Base-by-base conservation (phyloP, 352 stramenopile species). In the Pythium aristosporum region DNA sequence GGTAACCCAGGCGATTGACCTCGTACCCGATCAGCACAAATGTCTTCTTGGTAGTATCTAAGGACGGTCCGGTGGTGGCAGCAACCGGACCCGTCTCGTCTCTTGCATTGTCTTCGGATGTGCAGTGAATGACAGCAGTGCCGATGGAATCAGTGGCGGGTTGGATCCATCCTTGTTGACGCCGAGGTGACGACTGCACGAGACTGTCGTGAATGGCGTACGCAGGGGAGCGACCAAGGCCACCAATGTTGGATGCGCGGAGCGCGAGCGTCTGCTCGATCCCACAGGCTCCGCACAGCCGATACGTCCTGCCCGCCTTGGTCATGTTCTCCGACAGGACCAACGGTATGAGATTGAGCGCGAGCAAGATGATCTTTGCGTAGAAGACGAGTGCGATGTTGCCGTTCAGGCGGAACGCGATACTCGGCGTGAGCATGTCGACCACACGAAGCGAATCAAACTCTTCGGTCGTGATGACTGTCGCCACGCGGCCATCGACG, bases 381-480 rank as follows among this genome's bases (percentile, higher is more conserved):
- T 57, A 43, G 21, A 75, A 65, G 6, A 81, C 49, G 2, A 58
- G 9, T 0, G 47, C 6, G 0, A 79, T 51, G 12, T 71, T 76
- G 3, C 74, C 74, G 52, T 77, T 73, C 53, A 79, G 65, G 0
- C 71, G 68, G 16, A 76, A 53, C 5, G 74, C 65, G 12, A 68
- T 16, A 32, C 68, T 55, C 0, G 63, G 48, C 1, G 39, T 65
- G 21, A 81, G 72, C 10, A 75, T 65, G 25, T 79, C 60, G 0
- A 42, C 3, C 1, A 74, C 39, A 0, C 49, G 32, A 1, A 77
- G 13, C 5, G 42, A 43, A 3, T 72, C 56, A 1, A 81, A 57
- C 32, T 77, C 69, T 20, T 65, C 59, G 9, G 74, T 73, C 23
- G 63, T 69, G 11, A 81, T 32, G 0, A 69, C 11, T 0, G 67